Conservation (phyloP, 2,329 filamentous ascomycete species). For the Fusarium solani-melongenae region DNA sequence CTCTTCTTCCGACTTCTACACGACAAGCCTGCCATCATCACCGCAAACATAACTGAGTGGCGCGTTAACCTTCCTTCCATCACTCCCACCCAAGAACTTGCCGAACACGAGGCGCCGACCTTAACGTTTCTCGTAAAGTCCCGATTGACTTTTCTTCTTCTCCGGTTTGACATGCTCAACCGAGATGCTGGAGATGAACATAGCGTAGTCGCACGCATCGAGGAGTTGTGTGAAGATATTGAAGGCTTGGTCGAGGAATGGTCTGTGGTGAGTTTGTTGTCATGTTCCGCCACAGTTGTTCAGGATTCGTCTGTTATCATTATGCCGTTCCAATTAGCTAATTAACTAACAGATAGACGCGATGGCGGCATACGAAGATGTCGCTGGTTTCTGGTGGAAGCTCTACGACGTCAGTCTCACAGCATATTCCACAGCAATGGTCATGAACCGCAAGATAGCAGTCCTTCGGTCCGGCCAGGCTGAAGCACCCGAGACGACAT, state of each 20-base stretch:
- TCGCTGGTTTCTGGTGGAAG: neutral
- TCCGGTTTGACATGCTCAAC: neutral
- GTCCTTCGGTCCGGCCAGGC: neutral
- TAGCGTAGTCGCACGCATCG: neutral
- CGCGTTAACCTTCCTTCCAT: neutral
- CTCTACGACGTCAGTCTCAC: neutral
- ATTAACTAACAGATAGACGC: neutral
- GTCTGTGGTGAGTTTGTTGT: slow-evolving; percentile 2
- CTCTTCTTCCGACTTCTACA: slow-evolving; percentile 4
- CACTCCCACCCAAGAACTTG: neutral
- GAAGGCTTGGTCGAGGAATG: neutral
- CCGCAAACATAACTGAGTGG: slow-evolving; percentile 1
- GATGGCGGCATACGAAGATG: neutral
- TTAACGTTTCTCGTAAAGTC: slow-evolving; percentile 1
- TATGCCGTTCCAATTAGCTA: neutral
- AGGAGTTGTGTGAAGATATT: neutral
- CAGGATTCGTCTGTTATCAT: neutral
- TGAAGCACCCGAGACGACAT: neutral
- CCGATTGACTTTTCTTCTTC: slow-evolving; percentile 6
- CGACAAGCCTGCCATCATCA: slow-evolving; percentile 7
- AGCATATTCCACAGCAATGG: neutral
- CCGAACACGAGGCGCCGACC: neutral
- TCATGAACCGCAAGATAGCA: neutral
- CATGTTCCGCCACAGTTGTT: neutral
- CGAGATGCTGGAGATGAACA: neutral